These are phyloP conservation scores for Russula ochroleuca DNA, from an alignment of 768 basidiomycete species.

Conservation along the genomic window DNA sequence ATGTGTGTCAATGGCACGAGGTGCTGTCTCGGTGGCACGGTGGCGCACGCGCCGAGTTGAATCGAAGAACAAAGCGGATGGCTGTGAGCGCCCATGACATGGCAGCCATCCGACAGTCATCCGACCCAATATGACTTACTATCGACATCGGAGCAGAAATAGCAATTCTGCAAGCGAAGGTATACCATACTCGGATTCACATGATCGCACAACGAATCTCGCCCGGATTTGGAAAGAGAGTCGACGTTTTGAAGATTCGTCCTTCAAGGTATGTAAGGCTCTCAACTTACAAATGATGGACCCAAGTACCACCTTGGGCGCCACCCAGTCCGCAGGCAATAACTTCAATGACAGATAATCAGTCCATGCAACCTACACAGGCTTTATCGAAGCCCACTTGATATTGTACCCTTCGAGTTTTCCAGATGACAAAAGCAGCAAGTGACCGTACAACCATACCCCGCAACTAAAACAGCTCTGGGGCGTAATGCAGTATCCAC, in stretches of 20 bases:
- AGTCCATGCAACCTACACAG: neutral
- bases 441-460: slow-evolving; percentile 1
- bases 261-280: slow-evolving; percentile 3
- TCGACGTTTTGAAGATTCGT: neutral
- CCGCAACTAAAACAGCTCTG: neutral
- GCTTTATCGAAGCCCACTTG: neutral
- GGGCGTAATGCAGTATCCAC: slow-evolving; percentile 1
- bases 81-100: neutral
- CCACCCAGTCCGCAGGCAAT: neutral
- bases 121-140: neutral
- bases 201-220: slow-evolving; percentile 4
- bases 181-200: neutral
- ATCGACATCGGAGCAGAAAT: slow-evolving; percentile 17
- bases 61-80: slow-evolving; percentile 17
- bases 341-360: neutral
- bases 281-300: neutral
- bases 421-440: slow-evolving; percentile 9
- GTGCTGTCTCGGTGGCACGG: neutral
- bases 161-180: neutral
- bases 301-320: neutral
- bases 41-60: neutral
- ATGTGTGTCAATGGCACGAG: slow-evolving; percentile 4
- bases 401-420: slow-evolving; percentile 13
- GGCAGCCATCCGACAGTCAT: neutral
- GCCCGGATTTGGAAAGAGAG: slow-evolving; percentile 7